phyloP scores from a whole-genome alignment of 2,329 filamentous ascomycete species.

The Botrytis fragariae region DNA sequence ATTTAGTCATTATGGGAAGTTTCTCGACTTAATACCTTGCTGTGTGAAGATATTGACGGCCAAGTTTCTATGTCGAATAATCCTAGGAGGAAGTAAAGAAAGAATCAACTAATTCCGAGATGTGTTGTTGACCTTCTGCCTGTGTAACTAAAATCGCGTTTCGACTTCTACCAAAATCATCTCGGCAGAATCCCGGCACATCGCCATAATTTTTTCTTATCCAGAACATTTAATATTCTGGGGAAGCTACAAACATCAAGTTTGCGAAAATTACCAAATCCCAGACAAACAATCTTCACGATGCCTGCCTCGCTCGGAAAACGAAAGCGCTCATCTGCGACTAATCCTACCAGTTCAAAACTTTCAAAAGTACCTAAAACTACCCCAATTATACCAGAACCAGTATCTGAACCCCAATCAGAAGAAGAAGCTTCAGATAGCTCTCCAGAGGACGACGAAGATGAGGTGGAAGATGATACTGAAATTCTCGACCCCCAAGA shows the following conservation, averaged over 20 bases:
- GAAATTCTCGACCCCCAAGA: slow-evolving; percentile 57
- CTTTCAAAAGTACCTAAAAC: neutral
- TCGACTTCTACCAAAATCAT: neutral
- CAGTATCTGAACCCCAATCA: neutral
- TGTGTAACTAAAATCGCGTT: slow-evolving; percentile 4
- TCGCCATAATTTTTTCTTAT: neutral
- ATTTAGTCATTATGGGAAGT: slow-evolving; percentile 71
- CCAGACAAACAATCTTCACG: slow-evolving; percentile 12
- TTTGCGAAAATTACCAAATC: slow-evolving; percentile 6
- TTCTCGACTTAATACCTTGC: neutral
- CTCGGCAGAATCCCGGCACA: slow-evolving; percentile 17
- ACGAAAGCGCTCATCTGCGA: slow-evolving; percentile 45
- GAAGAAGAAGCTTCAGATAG: slow-evolving; percentile 10
- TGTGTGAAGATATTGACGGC: neutral
- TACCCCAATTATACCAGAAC: neutral
- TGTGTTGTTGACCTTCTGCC: neutral
- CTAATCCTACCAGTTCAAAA: slow-evolving; percentile 32
- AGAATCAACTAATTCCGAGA: neutral
- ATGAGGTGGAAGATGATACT: slow-evolving; percentile 26
- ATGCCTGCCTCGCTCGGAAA: slow-evolving; percentile 45
- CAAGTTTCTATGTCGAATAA: neutral
- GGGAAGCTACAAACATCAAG: neutral
- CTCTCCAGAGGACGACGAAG: neutral
- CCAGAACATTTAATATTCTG: slow-evolving; percentile 20
- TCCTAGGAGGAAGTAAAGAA: neutral